Conservation (phyloP, 495 filamentous ascomycete genomes). For the Penicillium paradoxum region DNA sequence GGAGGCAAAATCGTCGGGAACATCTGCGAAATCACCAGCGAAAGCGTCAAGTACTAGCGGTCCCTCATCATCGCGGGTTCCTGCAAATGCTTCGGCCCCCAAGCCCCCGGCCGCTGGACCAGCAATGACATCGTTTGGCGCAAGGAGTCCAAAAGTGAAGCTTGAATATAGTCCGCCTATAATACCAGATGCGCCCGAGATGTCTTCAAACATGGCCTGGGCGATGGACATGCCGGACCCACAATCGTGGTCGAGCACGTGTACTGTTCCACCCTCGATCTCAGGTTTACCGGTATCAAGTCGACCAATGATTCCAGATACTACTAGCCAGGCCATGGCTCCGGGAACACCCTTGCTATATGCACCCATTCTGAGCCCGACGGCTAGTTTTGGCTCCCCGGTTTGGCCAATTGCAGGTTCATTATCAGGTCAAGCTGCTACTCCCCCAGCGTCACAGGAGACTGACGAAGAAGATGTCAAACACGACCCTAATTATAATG, state of each 20-base stretch:
- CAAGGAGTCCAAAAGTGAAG: neutral
- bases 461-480: conserved; percentile 23
- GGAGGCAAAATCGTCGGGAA: conserved; percentile 14
- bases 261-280: conserved; percentile 19
- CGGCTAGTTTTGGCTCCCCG: conserved; percentile 10
- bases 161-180: neutral
- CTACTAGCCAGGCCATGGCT: conserved; percentile 12
- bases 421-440: conserved; percentile 4
- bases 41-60: conserved; percentile 9
- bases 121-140: neutral
- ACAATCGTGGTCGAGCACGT: conserved; percentile 19
- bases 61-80: conserved; percentile 11
- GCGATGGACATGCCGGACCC: conserved; percentile 29
- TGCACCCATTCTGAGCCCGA: conserved; percentile 15
- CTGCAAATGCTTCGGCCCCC: conserved; percentile 12
- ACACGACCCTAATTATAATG: conserved; percentile 6
- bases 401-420: conserved; percentile 15
- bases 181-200: conserved; percentile 13
- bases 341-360: conserved; percentile 17
- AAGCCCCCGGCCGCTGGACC: conserved; percentile 2
- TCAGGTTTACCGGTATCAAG: conserved; percentile 22
- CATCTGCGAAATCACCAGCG: conserved; percentile 13
- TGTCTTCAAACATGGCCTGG: conserved; percentile 19
- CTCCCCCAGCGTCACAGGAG: conserved; percentile 14
- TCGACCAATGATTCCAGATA: conserved; percentile 13